Base-by-base conservation (phyloP, 73 alveolate genomes). In the Stentor coeruleus region DNA sequence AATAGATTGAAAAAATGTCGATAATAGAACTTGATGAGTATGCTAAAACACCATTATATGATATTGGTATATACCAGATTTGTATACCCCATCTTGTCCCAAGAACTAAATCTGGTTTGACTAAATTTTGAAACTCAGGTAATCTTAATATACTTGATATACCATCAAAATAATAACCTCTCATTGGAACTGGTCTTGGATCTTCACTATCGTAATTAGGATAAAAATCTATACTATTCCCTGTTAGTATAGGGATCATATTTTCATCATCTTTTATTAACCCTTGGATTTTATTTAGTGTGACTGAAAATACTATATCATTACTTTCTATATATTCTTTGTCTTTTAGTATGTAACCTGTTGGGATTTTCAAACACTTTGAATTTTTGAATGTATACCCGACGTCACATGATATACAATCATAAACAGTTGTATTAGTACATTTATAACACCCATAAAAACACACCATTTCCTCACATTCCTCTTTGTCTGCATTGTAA, bases 201-300 rank as follows among this genome's bases (percentile, higher is more conserved):
- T 49, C 66, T 49, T 49, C 66, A 49, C 66, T 49, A 49, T 49
- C 66, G 66, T 11, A 49, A 20, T 49, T 20, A 49, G 66, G 66
- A 20, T 49, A 49, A 49, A 49, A 49, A 11, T 49, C 20, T 20
- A 11, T 20, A 6, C 28, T 11, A 49, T 49, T 49, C 20, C 66
- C 66, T 20, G 66, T 49, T 11, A 49, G 6, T 11, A 49, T 20
- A 11, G 66, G 66, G 20, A 49, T 49, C 6, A 11, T 49, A 11
- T 6, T 11, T 11, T 11, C 20, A 49, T 49, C 66, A 49, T 49
- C 66, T 11, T 11, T 11, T 11, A 49, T 11, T 20, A 49, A 6
- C 66, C 66, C 66, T 49, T 49, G 6, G 28, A 49, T 11, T 11
- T 49, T 11, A 6, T 49, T 20, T 11, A 49, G 20, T 20, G 6